These are phyloP conservation scores for Claviceps cyperi DNA, from an alignment of 2,329 filamentous ascomycete genomes.

Conservation along the genomic window DNA sequence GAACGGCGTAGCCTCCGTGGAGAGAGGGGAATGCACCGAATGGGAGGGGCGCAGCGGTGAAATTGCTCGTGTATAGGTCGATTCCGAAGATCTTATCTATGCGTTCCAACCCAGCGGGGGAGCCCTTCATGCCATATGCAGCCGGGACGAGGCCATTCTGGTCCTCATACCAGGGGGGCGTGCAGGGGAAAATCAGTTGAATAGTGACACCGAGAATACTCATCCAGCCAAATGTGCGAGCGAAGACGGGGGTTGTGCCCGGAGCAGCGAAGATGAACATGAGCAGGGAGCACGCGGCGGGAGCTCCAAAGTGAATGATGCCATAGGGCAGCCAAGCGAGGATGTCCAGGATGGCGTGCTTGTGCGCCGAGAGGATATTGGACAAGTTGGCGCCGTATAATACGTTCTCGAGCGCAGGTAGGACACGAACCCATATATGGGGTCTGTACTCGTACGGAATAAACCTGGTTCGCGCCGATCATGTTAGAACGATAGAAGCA, in stretches of 20 bases:
- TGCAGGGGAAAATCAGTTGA: constrained; percentile 83
- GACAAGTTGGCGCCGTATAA: constrained; percentile 91
- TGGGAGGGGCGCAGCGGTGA: constrained; percentile 78
- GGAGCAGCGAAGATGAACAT: constrained; percentile 86
- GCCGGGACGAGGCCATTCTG: constrained; percentile 80
- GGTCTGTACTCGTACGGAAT: constrained; percentile 79
- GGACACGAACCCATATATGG: constrained; percentile 87
- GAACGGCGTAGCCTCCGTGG: constrained; percentile 76
- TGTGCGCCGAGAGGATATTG: constrained; percentile 87
- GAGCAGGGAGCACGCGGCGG: constrained; percentile 60
- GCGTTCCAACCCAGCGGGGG: constrained; percentile 75
- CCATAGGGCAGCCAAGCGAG: constrained; percentile 91
- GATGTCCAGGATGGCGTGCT: constrained; percentile 68
- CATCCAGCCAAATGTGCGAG: constrained; percentile 82
- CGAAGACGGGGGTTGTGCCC: constrained; percentile 71
- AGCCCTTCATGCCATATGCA: constrained; percentile 81
- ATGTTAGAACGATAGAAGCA: not conserved
- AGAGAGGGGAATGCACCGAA: constrained; percentile 93
- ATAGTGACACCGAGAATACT: constrained; percentile 77
- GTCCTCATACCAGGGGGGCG: constrained; percentile 94
- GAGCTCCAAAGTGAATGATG: constrained; percentile 76
- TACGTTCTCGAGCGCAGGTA: constrained; percentile 90
- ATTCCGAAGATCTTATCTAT: constrained; percentile 83
- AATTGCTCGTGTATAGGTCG: constrained; percentile 84
- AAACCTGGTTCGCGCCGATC: constrained; percentile 42